phyloP scores from a whole-genome alignment of 139 green algal genomes.

The Pycnococcus provasolii region DNA sequence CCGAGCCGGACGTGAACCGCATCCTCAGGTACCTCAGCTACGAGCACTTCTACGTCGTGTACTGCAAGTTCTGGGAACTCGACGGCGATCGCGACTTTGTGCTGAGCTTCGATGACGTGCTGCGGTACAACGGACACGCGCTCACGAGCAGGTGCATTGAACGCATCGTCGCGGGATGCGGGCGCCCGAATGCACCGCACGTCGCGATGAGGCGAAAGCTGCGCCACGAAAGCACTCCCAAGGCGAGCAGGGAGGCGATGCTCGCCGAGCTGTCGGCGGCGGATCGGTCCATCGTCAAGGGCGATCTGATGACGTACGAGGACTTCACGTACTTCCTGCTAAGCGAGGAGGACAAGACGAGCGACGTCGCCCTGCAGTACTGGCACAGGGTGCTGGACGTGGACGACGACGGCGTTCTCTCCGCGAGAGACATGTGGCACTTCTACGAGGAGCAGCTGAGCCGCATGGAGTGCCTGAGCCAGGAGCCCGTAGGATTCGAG shows the following conservation, averaged over 20 bases:
- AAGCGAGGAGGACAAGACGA: slow-evolving; percentile 96
- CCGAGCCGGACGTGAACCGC: slow-evolving; percentile 86
- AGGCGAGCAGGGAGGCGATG: too few relatives aligned
- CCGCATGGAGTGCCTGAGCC: slow-evolving; percentile 84
- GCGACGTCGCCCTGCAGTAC: slow-evolving; percentile 78
- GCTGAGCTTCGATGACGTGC: slow-evolving; percentile 79
- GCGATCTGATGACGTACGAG: slow-evolving; percentile 78
- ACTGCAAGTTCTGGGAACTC: slow-evolving; percentile 99
- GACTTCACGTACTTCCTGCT: slow-evolving; percentile 99
- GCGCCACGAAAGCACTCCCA: too few relatives aligned
- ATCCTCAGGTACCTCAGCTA: slow-evolving; percentile 90
- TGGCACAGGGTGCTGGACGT: slow-evolving; percentile 85
- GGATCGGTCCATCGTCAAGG: too few relatives aligned
- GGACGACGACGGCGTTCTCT: slow-evolving; percentile 77
- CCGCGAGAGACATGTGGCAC: slow-evolving; percentile 70
- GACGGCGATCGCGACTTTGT: slow-evolving; percentile 96
- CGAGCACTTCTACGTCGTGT: slow-evolving; percentile 99
- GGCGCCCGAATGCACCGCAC: too few relatives aligned
- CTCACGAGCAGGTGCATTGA: slow-evolving; percentile 93
- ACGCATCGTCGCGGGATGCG: slow-evolving; percentile 58
- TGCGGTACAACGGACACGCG: slow-evolving; percentile 85
- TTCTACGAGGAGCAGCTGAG: slow-evolving; percentile 99
- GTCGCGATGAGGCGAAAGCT: too few relatives aligned
- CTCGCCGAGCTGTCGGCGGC: too few relatives aligned
- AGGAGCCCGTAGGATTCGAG: slow-evolving; percentile 72